These are phyloP conservation scores for Akanthomyces uredinophilus DNA, from an alignment of 2,329 filamentous ascomycete genomes.

Conservation along the genomic window DNA sequence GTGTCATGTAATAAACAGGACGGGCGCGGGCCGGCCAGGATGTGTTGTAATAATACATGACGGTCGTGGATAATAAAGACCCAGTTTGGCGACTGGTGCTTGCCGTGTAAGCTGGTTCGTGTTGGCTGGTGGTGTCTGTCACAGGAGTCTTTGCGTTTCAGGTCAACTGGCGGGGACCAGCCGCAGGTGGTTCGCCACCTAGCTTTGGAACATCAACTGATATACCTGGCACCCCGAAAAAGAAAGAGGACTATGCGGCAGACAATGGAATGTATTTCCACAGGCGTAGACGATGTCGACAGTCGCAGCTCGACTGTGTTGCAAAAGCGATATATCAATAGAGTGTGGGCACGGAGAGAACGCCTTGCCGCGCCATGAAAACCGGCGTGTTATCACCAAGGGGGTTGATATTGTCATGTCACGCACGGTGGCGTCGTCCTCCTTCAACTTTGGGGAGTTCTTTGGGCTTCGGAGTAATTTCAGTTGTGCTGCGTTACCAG, in stretches of 20 bases:
- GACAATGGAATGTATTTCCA: no score
- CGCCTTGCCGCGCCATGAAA: no score
- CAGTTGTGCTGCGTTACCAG: background rate
- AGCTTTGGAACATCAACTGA: background rate
- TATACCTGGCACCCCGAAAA: background rate
- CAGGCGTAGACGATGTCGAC: no score
- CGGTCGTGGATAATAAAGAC: background rate
- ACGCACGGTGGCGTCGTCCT: background rate
- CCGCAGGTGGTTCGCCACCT: background rate
- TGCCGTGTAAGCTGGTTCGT: background rate
- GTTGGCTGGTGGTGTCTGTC: background rate
- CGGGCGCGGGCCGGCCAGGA: background rate
- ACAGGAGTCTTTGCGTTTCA: background rate
- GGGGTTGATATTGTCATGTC: no score
- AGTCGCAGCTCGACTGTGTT: no score
- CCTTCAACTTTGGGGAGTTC: background rate
- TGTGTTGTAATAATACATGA: background rate
- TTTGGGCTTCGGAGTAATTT: background rate
- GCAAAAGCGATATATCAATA: no score
- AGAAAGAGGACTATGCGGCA: background rate
- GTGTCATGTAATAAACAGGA: background rate
- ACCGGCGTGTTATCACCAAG: no score
- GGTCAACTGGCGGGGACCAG: background rate
- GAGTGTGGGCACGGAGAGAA: no score
- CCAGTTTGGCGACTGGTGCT: background rate